phyloP scores from a whole-genome alignment of 73 alveolate species.

The Breviolum minutum region DNA sequence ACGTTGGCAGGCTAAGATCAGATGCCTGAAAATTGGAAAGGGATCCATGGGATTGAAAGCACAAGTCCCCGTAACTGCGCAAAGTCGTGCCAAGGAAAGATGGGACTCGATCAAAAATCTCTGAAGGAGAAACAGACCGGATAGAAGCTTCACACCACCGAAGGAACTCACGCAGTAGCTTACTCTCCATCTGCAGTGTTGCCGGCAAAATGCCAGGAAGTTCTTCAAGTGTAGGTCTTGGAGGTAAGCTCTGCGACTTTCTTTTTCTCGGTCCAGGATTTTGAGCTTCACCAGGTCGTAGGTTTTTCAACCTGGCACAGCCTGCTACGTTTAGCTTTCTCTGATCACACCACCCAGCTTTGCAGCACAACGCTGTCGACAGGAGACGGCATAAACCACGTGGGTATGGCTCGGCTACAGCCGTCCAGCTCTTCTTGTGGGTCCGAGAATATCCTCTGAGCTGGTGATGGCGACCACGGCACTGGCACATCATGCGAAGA shows the following conservation, averaged over 20 bases:
- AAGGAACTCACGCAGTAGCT: not conserved
- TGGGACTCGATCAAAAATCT: not conserved
- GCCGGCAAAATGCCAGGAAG: not conserved
- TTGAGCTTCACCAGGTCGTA: not conserved
- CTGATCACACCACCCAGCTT: not conserved
- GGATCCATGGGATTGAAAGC: not conserved
- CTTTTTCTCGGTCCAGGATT: not conserved
- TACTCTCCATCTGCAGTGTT: not conserved
- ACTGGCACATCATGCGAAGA: not conserved
- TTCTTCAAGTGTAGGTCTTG: not conserved
- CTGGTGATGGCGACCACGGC: not conserved
- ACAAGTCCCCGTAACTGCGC: not conserved
- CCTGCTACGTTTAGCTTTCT: not conserved
- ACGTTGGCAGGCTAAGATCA: not conserved
- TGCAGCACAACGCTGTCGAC: not conserved
- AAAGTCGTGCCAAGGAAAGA: not conserved
- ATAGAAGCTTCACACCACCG: not conserved
- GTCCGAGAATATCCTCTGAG: not conserved
- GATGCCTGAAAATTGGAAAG: not conserved
- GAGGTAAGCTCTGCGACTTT: too few relatives aligned
- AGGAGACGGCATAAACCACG: not conserved
- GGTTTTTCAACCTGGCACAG: not conserved
- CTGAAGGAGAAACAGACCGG: not conserved
- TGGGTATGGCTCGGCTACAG: not conserved
- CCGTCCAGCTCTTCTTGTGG: not conserved